Conservation (phyloP, 257 asterid species). For the Primulina tabacum region DNA sequence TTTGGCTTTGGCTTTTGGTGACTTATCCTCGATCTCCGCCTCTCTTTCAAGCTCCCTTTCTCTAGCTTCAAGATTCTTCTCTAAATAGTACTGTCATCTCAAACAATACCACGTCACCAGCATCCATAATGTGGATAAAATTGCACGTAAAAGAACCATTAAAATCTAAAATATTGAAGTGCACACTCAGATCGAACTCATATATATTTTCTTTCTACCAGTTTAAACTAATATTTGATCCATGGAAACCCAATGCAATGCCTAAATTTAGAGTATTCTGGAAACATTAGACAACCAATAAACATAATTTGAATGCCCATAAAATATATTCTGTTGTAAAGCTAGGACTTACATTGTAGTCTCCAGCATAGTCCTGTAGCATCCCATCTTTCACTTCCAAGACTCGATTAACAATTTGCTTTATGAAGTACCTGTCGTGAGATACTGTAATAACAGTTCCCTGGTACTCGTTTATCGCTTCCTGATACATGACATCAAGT, state of each 20-base stretch:
- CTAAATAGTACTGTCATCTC: constrained; percentile 74
- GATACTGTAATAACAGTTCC: constrained; percentile 97
- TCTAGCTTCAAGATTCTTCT: constrained; percentile 97
- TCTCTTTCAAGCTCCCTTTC: constrained; percentile 92
- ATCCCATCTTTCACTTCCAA: constrained; percentile 85
- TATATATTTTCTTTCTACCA: not conserved
- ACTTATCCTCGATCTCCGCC: constrained; percentile 88
- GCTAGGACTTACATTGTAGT: constrained; percentile 67
- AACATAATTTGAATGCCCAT: not conserved
- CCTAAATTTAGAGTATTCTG: not conserved
- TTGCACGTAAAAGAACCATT: not conserved
- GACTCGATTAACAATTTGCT: constrained; percentile 91
- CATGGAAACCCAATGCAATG: not conserved
- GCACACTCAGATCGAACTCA: not conserved
- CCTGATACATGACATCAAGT: constrained; percentile 40
- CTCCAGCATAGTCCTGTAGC: constrained; percentile 90
- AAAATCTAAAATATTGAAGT: not conserved
- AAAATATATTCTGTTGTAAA: not conserved
- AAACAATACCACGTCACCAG: not conserved
- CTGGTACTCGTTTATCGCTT: constrained; percentile 85
- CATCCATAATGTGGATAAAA: not conserved
- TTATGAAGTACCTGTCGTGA: constrained; percentile 95
- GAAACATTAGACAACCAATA: not conserved
- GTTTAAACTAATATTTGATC: not conserved
- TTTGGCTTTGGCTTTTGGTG: constrained; percentile 94